Evolutionary conservation across 1,284 basidiomycete species (phyloP), one percentile per base, ranked within the genome.

Genomic region (Hemileia vastatrix): DNA sequence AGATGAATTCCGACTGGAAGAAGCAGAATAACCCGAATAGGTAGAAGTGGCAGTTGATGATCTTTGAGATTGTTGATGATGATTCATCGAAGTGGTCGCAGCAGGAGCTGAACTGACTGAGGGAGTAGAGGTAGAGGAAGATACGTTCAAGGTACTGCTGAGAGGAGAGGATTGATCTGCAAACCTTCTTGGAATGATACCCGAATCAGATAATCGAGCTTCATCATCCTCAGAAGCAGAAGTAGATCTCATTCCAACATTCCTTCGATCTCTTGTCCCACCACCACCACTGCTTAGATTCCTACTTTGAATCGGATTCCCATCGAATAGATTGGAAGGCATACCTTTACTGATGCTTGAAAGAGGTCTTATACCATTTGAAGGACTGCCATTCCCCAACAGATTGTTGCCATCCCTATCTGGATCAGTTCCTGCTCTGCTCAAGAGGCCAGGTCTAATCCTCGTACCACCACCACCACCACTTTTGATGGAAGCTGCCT

Each of bases 161-260:
- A 33, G n/a, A 33, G 15, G n/a, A 44, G 55, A 48, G n/a, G 32
- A 13, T 31, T 11, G 21, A 50, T 27, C 19, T n/a, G 68, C 65
- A 40, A 70, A 70, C 21, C 68, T 64, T 11, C 66, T 59, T 2
- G 68, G 68, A 62, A 68, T 66, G n/a, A 66, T 65, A 1, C 65
- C 68, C 4, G 68, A 68, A 44, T 68, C 68, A 49, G 65, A 68
- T 63, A 68, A 63, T 33, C 54, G 54, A 5, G 64, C 64, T n/a
- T 66, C 65, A 5, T 70, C 67, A n/a, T 68, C 67, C 9, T 54
- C 53, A 49, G 36, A 40, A 40, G 36, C 36, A 11, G 36, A 40
- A 15, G 36, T 40, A 15, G 36, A 40, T 15, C 36, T 40, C 36
- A 40, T 40, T 40, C 36, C 36, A 27, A 27, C 27, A 27, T 27